Evolutionary conservation across 805 yeast genomes (phyloP).

Genomic region (Wickerhamomyces alni): DNA sequence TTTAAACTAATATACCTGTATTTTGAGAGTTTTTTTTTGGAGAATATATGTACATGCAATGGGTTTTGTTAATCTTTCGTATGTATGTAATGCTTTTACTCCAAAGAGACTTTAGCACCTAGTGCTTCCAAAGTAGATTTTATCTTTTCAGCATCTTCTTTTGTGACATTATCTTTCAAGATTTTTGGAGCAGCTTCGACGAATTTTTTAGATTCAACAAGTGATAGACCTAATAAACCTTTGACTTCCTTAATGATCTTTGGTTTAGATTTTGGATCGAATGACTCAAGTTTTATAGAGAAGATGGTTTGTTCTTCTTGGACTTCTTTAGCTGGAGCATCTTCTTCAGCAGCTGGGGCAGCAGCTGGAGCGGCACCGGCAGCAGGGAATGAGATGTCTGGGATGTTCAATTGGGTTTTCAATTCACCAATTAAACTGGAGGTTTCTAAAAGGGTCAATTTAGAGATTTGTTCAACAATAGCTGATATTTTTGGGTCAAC

Average conservation of each 20-base stretch:
- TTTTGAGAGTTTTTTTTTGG: neutral
- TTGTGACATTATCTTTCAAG: constrained; percentile 90
- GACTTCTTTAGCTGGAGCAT: constrained; percentile 67
- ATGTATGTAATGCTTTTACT: constrained; percentile 37
- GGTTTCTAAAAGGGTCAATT: constrained; percentile 89
- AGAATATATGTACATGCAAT: constrained; percentile 2
- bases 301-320: constrained; percentile 91
- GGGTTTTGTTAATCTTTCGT: neutral
- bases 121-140: constrained; percentile 87
- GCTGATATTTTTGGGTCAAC: constrained; percentile 84
- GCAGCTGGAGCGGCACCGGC: constrained; percentile 55
- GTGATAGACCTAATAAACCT: constrained; percentile 79
- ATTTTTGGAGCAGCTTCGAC: constrained; percentile 97
- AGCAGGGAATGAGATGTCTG: constrained; percentile 86
- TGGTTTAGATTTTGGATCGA: constrained; percentile 93
- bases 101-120: constrained; percentile 90
- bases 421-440: constrained; percentile 78
- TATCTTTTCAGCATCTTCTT: constrained; percentile 97
- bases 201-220: constrained; percentile 95
- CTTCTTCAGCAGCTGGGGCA: constrained; percentile 66
- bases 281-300: constrained; percentile 84
- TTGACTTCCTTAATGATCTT: constrained; percentile 97
- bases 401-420: constrained; percentile 78
- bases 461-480: constrained; percentile 87
- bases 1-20: neutral